These are phyloP conservation scores for Trypanosoma rangeli DNA, from an alignment of 208 protist species.

Conservation along the genomic window DNA sequence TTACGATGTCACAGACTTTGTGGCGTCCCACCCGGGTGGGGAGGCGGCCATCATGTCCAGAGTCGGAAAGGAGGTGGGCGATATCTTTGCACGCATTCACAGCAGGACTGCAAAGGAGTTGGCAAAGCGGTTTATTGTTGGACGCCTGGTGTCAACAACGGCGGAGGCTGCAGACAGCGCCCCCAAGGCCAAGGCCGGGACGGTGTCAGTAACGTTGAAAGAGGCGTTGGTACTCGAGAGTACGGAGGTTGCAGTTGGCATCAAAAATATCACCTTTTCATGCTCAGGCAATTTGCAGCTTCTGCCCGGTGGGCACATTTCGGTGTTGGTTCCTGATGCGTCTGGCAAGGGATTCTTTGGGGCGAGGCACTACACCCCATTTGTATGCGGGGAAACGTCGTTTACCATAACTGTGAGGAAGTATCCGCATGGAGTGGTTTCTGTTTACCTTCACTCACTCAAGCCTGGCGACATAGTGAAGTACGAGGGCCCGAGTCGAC, in stretches of 20 bases:
- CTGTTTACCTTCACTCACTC: conserved; percentile 43
- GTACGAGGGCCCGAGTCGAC: conserved; percentile 55
- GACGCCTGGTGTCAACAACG: conserved; percentile 14
- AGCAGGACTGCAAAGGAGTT: conserved; percentile 38
- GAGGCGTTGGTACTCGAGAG: conserved; percentile 32
- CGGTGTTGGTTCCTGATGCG: conserved; percentile 28
- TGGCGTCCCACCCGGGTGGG: conserved; percentile 59
- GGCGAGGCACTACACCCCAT: conserved; percentile 51
- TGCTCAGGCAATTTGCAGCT: conserved; percentile 34
- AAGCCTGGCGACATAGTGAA: conserved; percentile 41
- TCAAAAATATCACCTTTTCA: conserved; percentile 52
- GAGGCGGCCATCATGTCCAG: conserved; percentile 10
- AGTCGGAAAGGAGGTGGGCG: conserved; percentile 58
- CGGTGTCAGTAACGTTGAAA: conserved; percentile 11
- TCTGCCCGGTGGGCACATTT: conserved; percentile 57
- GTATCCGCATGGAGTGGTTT: conserved; percentile 45
- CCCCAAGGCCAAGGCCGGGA: not conserved
- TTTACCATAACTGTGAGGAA: conserved; percentile 61
- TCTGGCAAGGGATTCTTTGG: not conserved
- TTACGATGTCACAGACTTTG: conserved; percentile 63
- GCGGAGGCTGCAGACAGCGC: not conserved
- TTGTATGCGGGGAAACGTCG: conserved; percentile 37
- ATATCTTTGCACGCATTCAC: conserved; percentile 74
- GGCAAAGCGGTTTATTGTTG: conserved; percentile 47
- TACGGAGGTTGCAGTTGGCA: conserved; percentile 25